phyloP scores from a whole-genome alignment of 176 grass and related monocot species.

The Aegilops umbellulata region DNA sequence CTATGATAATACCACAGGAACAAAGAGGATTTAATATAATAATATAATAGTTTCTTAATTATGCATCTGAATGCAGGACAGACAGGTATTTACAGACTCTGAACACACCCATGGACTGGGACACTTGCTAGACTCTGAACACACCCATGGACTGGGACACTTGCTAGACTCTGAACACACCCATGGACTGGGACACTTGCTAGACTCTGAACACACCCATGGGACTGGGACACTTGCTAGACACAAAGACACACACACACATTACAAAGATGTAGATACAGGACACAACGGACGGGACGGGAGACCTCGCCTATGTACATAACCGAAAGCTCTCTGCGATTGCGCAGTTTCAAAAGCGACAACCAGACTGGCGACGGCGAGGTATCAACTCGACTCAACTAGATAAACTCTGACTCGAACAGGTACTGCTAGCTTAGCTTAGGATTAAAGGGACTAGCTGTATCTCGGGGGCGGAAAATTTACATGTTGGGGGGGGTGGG shows the following conservation, averaged over 20 bases:
- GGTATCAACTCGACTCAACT: not conserved
- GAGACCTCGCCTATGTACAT: conserved; percentile 72
- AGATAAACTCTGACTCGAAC: not conserved
- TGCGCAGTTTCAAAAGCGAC: conserved; percentile 58
- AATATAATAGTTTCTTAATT: conserved; percentile 17
- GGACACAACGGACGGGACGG: not conserved
- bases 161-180: conserved; percentile 5
- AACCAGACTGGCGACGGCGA: conserved; percentile 25
- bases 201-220: conserved; percentile 12
- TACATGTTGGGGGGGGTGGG: conserved; percentile 21
- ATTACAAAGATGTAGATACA: conserved; percentile 46
- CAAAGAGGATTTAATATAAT: not conserved
- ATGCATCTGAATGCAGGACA: conserved; percentile 19
- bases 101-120: conserved; percentile 12
- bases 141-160: conserved; percentile 15
- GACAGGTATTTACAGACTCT: conserved; percentile 40
- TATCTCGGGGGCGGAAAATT: conserved; percentile 28
- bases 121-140: not conserved
- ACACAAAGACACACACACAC: conserved; percentile 31
- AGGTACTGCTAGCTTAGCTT: conserved; percentile 20
- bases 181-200: not conserved
- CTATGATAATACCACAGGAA: not conserved
- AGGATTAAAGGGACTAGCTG: conserved; percentile 36
- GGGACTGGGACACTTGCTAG: not conserved
- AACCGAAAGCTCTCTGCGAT: conserved; percentile 36